phyloP scores from a whole-genome alignment of 805 yeast species.

The Zygosaccharomyces rouxii region DNA sequence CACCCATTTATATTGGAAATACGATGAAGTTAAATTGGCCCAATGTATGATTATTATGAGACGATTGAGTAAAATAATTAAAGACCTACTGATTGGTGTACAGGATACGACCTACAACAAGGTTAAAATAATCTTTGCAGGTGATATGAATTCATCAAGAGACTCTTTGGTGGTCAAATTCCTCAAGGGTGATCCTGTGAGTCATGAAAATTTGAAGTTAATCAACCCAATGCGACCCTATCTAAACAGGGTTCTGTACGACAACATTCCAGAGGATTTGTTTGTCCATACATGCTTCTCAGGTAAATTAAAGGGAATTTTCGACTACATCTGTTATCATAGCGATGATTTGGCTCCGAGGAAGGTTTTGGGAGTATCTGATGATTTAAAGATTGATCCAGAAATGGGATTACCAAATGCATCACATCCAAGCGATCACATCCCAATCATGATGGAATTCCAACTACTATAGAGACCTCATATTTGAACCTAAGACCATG shows the following conservation, averaged over 20 bases:
- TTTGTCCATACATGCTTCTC: constrained; percentile 46
- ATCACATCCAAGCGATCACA: constrained; percentile 56
- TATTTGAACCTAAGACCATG: neutral
- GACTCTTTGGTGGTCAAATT: constrained; percentile 47
- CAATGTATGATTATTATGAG: constrained; percentile 47
- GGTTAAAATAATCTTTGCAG: constrained; percentile 44
- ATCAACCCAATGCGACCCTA: constrained; percentile 33
- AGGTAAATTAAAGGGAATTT: constrained; percentile 45
- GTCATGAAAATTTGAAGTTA: constrained; percentile 27
- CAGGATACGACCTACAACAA: constrained; percentile 25
- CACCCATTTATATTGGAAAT: constrained; percentile 61
- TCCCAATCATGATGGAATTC: constrained; percentile 40
- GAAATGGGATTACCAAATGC: constrained; percentile 50
- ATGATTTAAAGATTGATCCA: constrained; percentile 20
- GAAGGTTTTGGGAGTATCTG: constrained; percentile 40
- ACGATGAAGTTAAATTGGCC: constrained; percentile 49
- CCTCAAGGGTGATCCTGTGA: constrained; percentile 34
- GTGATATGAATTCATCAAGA: constrained; percentile 54
- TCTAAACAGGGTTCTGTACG: constrained; percentile 32
- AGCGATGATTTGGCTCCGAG: constrained; percentile 38
- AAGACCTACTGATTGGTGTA: constrained; percentile 19
- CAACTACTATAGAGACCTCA: constrained; percentile 20
- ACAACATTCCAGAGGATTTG: constrained; percentile 28
- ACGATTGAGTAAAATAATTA: constrained; percentile 30
- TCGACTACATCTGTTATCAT: constrained; percentile 57